These are phyloP conservation scores for Tetracentron sinense DNA, from an alignment of 164 flowering plant species.

Conservation along the genomic window DNA sequence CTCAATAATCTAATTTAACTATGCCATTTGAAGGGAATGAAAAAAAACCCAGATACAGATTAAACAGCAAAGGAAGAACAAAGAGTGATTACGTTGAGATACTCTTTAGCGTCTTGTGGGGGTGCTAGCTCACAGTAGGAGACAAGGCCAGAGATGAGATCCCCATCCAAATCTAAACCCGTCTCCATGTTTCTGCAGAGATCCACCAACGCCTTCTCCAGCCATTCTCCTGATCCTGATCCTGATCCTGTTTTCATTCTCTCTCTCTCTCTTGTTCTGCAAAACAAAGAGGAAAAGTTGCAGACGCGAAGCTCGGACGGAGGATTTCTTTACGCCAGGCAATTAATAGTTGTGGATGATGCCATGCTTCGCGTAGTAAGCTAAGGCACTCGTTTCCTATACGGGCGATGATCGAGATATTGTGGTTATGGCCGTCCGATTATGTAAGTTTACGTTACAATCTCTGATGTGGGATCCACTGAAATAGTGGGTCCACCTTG, in stretches of 20 bases:
- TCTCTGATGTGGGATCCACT: too few species aligned
- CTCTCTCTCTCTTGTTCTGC: conserved; percentile 14
- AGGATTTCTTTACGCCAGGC: too few species aligned
- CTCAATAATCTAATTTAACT: too few species aligned
- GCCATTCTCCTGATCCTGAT: conserved; percentile 67
- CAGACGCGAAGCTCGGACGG: too few species aligned
- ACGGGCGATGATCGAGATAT: too few species aligned
- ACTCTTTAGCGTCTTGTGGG: conserved; percentile 86
- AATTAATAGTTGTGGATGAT: too few species aligned
- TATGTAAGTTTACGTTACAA: too few species aligned
- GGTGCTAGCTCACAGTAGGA: conserved; percentile 87
- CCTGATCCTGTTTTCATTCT: conserved; percentile 30
- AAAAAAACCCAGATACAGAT: background rate
- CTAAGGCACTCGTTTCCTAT: too few species aligned
- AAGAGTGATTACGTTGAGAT: conserved; percentile 59
- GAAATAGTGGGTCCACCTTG: too few species aligned
- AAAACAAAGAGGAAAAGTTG: too few species aligned
- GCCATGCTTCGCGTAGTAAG: too few species aligned
- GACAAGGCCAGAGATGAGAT: conserved; percentile 82
- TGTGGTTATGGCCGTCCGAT: too few species aligned
- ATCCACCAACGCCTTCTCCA: conserved; percentile 69
- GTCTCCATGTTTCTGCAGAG: conserved; percentile 51
- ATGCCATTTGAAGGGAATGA: background rate
- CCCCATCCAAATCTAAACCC: conserved; percentile 64
- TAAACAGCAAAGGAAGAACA: background rate